Evolutionary conservation across 768 basidiomycete species (phyloP).

Genomic region (Calocybe gangraenosa): DNA sequence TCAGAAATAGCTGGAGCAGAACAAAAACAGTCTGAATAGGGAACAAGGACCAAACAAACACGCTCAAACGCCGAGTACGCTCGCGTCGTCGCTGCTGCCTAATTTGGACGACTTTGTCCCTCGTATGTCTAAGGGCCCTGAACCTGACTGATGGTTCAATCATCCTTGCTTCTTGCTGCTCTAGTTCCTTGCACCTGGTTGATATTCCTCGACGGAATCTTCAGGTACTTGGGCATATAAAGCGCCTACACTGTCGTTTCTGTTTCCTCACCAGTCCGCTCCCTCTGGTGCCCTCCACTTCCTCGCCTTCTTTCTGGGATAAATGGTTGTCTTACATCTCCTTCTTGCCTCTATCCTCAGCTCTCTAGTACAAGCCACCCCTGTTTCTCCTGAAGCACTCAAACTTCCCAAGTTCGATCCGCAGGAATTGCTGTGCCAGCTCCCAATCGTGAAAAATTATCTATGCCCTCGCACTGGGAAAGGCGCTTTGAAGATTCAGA

Average conservation of each 20-base stretch:
- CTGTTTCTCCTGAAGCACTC: slow-evolving; percentile 18
- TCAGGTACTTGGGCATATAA: slow-evolving; percentile 16
- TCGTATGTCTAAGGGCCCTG: slow-evolving; percentile 16
- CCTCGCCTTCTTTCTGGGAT: slow-evolving; percentile 5
- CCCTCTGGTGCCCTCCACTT: slow-evolving; percentile 14
- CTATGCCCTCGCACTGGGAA: slow-evolving; percentile 38
- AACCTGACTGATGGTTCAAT: slow-evolving; percentile 13
- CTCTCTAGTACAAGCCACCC: slow-evolving; percentile 27
- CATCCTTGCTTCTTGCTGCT: slow-evolving; percentile 9
- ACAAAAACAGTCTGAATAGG: no score
- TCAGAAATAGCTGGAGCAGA: no score
- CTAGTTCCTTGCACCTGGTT: slow-evolving; percentile 18
- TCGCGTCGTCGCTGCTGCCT: slow-evolving; percentile 12
- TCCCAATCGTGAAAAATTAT: slow-evolving; percentile 37
- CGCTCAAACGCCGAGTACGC: slow-evolving; percentile 5
- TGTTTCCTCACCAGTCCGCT: slow-evolving; percentile 16
- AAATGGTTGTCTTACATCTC: slow-evolving; percentile 32
- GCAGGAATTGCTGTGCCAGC: slow-evolving; percentile 39
- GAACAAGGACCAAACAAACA: slow-evolving; percentile 4
- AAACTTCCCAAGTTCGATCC: slow-evolving; percentile 33
- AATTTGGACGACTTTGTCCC: slow-evolving; percentile 15
- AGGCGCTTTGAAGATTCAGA: slow-evolving; percentile 26
- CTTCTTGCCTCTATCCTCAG: slow-evolving; percentile 28
- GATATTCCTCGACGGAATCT: background rate
- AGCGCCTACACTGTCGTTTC: slow-evolving; percentile 7